Percentiles rank a stretch among this genome's conserved stretches.
Evolutionary conservation across 257 asterid species (phyloP).

Genomic region (Solanum paucissectum): DNA sequence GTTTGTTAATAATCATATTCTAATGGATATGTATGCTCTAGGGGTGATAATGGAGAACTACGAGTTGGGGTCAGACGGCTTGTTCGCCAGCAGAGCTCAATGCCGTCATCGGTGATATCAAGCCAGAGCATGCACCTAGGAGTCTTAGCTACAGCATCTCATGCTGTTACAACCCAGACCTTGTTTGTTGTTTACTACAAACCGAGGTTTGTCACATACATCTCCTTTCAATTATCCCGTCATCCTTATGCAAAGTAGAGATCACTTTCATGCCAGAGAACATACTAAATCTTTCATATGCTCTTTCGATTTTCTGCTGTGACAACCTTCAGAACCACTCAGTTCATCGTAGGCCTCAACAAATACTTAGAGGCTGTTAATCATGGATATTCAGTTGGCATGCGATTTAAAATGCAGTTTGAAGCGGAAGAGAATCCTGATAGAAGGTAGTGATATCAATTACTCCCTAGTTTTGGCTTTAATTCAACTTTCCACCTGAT

Average conservation of each 20-base stretch:
- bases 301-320: neutral
- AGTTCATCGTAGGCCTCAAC: slow-evolving; percentile 67
- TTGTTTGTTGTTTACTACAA: slow-evolving; percentile 67
- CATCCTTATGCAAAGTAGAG: neutral
- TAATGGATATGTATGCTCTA: neutral
- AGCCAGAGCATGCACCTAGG: slow-evolving; percentile 88
- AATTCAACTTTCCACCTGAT: neutral
- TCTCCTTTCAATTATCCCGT: neutral
- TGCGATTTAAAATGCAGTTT: slow-evolving; percentile 70
- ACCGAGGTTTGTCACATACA: slow-evolving; percentile 39
- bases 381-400: slow-evolving; percentile 57
- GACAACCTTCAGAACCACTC: slow-evolving; percentile 43
- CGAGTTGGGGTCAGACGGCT: slow-evolving; percentile 68
- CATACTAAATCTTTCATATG: neutral
- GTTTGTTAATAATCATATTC: neutral
- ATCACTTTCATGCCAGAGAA: neutral
- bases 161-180: slow-evolving; percentile 51
- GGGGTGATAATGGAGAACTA: slow-evolving; percentile 62
- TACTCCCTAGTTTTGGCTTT: neutral
- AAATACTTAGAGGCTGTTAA: slow-evolving; percentile 57
- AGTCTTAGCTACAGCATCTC: slow-evolving; percentile 79
- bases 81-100: slow-evolving; percentile 49
- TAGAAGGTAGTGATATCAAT: slow-evolving; percentile 37
- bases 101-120: slow-evolving; percentile 74
- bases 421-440: slow-evolving; percentile 83